These are phyloP conservation scores for Margaritispora aquatica DNA, from an alignment of 495 filamentous ascomycete genomes.

Conservation along the genomic window DNA sequence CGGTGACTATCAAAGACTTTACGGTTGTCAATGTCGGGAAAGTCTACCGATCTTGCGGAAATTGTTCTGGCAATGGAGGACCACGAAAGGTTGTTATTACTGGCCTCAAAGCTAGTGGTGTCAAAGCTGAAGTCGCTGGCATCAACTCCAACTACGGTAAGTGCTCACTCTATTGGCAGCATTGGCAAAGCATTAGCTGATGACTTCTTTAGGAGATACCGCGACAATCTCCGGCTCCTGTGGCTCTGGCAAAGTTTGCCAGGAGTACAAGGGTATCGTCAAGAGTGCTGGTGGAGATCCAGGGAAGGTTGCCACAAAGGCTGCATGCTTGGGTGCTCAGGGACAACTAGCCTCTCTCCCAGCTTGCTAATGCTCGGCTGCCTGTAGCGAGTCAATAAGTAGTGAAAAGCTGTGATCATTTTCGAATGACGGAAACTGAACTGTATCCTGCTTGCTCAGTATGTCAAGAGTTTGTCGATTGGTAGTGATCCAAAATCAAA, in stretches of 20 bases:
- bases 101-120: background rate
- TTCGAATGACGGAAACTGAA: too few relatives aligned
- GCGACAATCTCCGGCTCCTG: background rate
- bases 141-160: constrained; percentile 2
- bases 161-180: background rate
- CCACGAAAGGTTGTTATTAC: background rate
- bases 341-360: background rate
- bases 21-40: constrained; percentile 1
- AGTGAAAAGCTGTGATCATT: too few relatives aligned
- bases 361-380: too few relatives aligned
- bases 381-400: too few relatives aligned
- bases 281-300: background rate
- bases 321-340: background rate
- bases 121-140: background rate
- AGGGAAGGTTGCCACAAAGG: background rate
- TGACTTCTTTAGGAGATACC: constrained; percentile 6
- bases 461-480: too few relatives aligned
- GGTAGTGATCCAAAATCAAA: too few relatives aligned
- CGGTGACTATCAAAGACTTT: background rate
- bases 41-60: background rate
- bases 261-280: constrained; percentile 1
- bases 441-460: too few relatives aligned
- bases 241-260: background rate
- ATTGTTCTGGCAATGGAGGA: background rate
- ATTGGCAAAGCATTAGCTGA: background rate